Evolutionary conservation across 495 filamentous ascomycete genomes (phyloP).

Genomic region (Aspergillus haitiensis): DNA sequence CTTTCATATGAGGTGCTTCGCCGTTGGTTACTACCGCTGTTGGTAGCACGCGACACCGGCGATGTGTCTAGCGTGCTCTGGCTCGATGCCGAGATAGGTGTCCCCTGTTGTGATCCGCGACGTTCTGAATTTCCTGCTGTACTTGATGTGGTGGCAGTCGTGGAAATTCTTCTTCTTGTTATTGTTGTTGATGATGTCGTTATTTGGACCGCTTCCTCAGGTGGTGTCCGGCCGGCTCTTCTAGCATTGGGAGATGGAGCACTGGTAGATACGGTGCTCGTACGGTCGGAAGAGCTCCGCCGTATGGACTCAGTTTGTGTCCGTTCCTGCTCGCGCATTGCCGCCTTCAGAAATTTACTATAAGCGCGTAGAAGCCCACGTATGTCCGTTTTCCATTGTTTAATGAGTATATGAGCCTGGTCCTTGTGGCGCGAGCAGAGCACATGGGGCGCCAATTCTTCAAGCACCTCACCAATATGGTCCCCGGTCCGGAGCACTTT

Average conservation of each 20-base stretch:
- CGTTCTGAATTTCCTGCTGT: not conserved
- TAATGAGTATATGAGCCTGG: constrained; percentile 22
- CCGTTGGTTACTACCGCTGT: too few relatives aligned
- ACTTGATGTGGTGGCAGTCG: not conserved
- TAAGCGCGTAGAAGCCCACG: not conserved
- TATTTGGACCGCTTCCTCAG: too few relatives aligned
- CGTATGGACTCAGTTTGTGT: not conserved
- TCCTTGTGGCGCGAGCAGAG: constrained; percentile 32
- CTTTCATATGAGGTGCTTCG: too few relatives aligned
- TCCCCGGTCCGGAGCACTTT: constrained; percentile 21
- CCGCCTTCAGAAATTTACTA: too few relatives aligned
- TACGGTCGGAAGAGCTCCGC: not conserved
- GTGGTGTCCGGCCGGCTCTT: too few relatives aligned
- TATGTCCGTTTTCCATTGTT: constrained; percentile 16
- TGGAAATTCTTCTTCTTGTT: not conserved
- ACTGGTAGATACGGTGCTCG: too few relatives aligned
- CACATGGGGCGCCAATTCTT: constrained; percentile 29
- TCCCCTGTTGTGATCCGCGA: not conserved
- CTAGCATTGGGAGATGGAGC: too few relatives aligned
- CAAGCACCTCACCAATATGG: constrained; percentile 22
- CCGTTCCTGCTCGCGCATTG: too few relatives aligned
- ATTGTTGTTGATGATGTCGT: not conserved
- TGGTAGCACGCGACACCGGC: not conserved
- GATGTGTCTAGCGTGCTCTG: not conserved
- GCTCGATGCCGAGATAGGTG: not conserved